Evolutionary conservation across 768 basidiomycete genomes (phyloP).

Genomic region (Amylocystis lapponica): DNA sequence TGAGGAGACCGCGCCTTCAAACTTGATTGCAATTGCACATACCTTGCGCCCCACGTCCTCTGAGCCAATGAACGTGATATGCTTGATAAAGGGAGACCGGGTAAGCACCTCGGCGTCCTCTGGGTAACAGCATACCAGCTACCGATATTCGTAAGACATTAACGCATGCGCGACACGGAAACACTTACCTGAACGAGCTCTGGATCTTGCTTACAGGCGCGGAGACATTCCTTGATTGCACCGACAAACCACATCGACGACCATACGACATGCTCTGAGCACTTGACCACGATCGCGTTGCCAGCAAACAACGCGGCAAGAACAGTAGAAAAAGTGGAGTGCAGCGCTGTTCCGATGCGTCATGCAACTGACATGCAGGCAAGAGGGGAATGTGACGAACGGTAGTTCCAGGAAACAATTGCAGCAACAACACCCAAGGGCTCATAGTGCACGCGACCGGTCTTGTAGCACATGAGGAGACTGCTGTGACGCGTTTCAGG

Average conservation of each 20-base stretch:
- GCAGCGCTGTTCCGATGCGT: conserved; percentile 54
- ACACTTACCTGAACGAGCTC: conserved; percentile 76
- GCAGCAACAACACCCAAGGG: conserved; percentile 91
- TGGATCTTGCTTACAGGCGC: conserved; percentile 73
- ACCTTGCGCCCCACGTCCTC: conserved; percentile 74
- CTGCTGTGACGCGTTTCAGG: conserved; percentile 69
- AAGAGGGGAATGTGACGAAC: conserved; percentile 33
- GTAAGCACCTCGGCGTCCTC: conserved; percentile 83
- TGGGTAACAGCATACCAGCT: conserved; percentile 86
- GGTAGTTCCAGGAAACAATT: conserved; percentile 95
- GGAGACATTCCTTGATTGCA: conserved; percentile 71
- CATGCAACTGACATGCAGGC: not conserved
- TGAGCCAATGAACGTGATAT: conserved; percentile 93
- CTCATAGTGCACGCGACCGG: conserved; percentile 75
- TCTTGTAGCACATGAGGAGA: conserved; percentile 70
- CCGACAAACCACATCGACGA: conserved; percentile 79
- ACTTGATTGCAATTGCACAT: not conserved
- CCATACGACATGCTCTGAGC: conserved; percentile 91
- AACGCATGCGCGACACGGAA: not conserved
- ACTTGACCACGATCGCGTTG: conserved; percentile 86
- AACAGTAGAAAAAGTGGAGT: conserved; percentile 93
- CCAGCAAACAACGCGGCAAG: conserved; percentile 88
- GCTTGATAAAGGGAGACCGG: conserved; percentile 71
- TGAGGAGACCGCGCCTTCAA: not conserved
- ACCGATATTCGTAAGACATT: not conserved